phyloP scores from a whole-genome alignment of 2,329 filamentous ascomycete species.

The Cytospora mali region DNA sequence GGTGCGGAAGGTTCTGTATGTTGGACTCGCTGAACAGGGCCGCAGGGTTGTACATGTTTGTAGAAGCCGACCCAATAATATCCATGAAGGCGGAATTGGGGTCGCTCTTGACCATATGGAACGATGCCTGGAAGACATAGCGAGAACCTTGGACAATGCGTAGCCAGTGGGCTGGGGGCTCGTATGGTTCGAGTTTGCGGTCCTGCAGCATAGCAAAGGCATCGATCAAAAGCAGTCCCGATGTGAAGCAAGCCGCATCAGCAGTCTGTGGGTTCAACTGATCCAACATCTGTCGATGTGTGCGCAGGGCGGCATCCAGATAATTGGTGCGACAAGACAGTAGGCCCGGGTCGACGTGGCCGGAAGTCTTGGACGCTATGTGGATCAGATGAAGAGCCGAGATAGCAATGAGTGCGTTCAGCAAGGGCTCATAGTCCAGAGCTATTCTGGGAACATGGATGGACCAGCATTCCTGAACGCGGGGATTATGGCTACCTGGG shows the following conservation, averaged over 20 bases:
- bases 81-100: conserved; percentile 27
- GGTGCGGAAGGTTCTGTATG: not conserved
- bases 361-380: conserved; percentile 7
- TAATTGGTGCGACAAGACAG: conserved; percentile 28
- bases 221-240: conserved; percentile 32
- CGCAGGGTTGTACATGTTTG: not conserved
- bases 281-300: conserved; percentile 29
- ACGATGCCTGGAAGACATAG: conserved; percentile 28
- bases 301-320: conserved; percentile 30
- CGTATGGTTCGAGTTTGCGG: conserved; percentile 30
- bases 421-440: conserved; percentile 31
- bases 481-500: conserved; percentile 28
- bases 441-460: conserved; percentile 31
- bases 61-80: conserved; percentile 16
- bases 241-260: conserved; percentile 32
- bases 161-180: conserved; percentile 34
- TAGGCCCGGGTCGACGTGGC: conserved; percentile 13
- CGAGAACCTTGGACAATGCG: conserved; percentile 32
- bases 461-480: conserved; percentile 30
- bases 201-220: conserved; percentile 30
- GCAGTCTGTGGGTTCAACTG: conserved; percentile 28
- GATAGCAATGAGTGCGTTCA: conserved; percentile 33
- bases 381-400: conserved; percentile 29
- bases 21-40: not conserved
- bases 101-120: conserved; percentile 26